Conservation (phyloP, 2,329 filamentous ascomycete genomes). For the Hypoxylon sp. region DNA sequence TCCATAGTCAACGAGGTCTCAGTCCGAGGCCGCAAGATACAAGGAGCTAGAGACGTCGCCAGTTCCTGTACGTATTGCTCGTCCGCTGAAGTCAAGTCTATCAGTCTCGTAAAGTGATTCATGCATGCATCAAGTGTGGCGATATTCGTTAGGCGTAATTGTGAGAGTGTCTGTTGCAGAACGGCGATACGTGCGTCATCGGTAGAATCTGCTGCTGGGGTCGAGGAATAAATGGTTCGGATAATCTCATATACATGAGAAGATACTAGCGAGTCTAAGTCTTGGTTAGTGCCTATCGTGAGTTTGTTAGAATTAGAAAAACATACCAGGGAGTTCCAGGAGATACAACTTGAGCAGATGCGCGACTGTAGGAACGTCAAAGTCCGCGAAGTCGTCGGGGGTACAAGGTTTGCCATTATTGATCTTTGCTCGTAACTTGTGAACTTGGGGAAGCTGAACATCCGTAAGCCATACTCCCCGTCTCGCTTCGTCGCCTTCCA, state of each 20-base stretch:
- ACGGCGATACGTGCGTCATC: slow-evolving; percentile 88
- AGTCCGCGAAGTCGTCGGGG: slow-evolving; percentile 83
- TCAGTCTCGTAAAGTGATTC: slow-evolving; percentile 96
- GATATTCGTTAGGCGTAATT: slow-evolving; percentile 96
- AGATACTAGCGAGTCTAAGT: slow-evolving; percentile 92
- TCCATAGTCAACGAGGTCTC: slow-evolving; percentile 95
- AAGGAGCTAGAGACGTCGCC: slow-evolving; percentile 82
- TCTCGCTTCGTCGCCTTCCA: slow-evolving; percentile 95
- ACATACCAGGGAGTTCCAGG: slow-evolving; percentile 90
- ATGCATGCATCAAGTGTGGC: slow-evolving; percentile 98
- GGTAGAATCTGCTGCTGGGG: slow-evolving; percentile 80
- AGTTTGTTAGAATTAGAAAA: neutral
- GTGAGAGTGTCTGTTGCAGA: slow-evolving; percentile 94
- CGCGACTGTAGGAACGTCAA: slow-evolving; percentile 94
- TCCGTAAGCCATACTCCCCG: slow-evolving; percentile 95
- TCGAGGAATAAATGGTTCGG: slow-evolving; percentile 93
- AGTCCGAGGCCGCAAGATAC: slow-evolving; percentile 86
- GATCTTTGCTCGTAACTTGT: slow-evolving; percentile 84
- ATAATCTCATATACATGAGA: slow-evolving; percentile 99
- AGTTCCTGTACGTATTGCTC: slow-evolving; percentile 85
- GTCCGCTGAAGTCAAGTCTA: slow-evolving; percentile 96
- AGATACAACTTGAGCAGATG: slow-evolving; percentile 95
- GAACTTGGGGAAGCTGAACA: slow-evolving; percentile 86
- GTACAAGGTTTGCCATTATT: slow-evolving; percentile 89
- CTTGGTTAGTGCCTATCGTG: slow-evolving; percentile 48